Conservation (phyloP, 495 filamentous ascomycete species). For the Podospora anserina region DNA sequence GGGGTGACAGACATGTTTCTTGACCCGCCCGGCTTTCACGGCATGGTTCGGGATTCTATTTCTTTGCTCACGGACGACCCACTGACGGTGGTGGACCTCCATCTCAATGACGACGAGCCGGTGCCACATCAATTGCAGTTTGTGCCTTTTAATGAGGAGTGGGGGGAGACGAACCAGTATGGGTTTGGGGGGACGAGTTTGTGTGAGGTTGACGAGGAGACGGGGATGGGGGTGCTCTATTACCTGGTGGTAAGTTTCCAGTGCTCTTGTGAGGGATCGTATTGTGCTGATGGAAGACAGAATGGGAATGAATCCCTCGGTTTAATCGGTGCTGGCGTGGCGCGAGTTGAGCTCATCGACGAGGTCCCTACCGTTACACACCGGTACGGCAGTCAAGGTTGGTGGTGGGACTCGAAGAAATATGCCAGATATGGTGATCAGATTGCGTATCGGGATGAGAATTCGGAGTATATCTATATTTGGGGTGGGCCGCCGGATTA, state of each 20-base stretch:
- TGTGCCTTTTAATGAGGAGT: constrained; percentile 31
- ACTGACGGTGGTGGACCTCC: constrained; percentile 29
- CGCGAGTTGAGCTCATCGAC: constrained; percentile 30
- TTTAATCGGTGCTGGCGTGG: constrained; percentile 36
- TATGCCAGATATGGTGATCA: constrained; percentile 36
- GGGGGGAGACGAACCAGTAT: constrained; percentile 33
- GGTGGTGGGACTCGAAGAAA: constrained; percentile 33
- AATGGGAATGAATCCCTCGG: constrained; percentile 30
- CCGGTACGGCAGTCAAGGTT: constrained; percentile 31
- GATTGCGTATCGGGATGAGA: constrained; percentile 36
- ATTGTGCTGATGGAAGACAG: constrained; percentile 11
- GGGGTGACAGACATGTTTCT: constrained; percentile 28
- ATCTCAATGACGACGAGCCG: constrained; percentile 32
- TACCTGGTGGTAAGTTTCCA: constrained; percentile 29
- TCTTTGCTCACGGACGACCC: constrained; percentile 33
- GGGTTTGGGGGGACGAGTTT: constrained; percentile 41
- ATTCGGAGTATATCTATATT: constrained; percentile 36
- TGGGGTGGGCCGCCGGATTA: constrained; percentile 34
- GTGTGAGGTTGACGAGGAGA: constrained; percentile 28
- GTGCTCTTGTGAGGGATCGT: not conserved
- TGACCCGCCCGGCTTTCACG: constrained; percentile 33
- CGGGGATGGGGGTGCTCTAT: constrained; percentile 25
- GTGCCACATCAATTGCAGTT: constrained; percentile 35
- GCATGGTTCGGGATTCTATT: constrained; percentile 37
- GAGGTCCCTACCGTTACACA: constrained; percentile 34